Evolutionary conservation across 2,329 filamentous ascomycete species (phyloP), one percentile per base, ranked within the genome.

Genomic region (Didymella exigua): DNA sequence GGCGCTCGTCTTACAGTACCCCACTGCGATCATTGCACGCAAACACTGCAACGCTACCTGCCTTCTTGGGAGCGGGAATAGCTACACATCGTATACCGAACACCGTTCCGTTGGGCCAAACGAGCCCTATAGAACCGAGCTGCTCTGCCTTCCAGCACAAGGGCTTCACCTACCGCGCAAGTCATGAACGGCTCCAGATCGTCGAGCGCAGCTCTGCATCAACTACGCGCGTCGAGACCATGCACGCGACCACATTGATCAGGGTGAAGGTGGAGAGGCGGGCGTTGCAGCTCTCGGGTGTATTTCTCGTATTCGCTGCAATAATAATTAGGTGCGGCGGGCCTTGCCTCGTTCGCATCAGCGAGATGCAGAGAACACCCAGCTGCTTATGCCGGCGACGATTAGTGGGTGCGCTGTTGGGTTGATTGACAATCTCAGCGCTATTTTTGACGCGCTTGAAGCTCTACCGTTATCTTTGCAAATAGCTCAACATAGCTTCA

Each of bases 41-140:
- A 27, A 23, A 24, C 38, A 29, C 24, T 19, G 14, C 21, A 19
- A 29, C 38, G 26, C 41, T 33, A 54, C 52, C 46, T 55, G 52
- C 46, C 52, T 46, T 27, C 21, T 55, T 55, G 24, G 34, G 41
- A 40, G 27, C 41, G 41, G 45, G 37, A 37, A 19, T 9, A 49
- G 27, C 11, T 21, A 24, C 21, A 38, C 19, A 16, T n/a, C 19
- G 11, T 38, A 36, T 34, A 34, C 18, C 16, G 19, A 8, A 21
- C 5, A 24, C 7, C 19, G 36, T 24, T 23, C 21, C 36, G 10
- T 21, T 16, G 21, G 23, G 36, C 36, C 24, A 8, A 38, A 27
- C 18, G 36, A 37, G 36, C 19, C 9, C 21, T 7, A 37, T n/a
- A 14, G 13, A 38, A 5, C 21, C 8, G n/a, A n/a, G n/a, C n/a